Evolutionary conservation across 225 moss, liverwort and hornwort species (phyloP).

Genomic region (Pleurozium schreberi): DNA sequence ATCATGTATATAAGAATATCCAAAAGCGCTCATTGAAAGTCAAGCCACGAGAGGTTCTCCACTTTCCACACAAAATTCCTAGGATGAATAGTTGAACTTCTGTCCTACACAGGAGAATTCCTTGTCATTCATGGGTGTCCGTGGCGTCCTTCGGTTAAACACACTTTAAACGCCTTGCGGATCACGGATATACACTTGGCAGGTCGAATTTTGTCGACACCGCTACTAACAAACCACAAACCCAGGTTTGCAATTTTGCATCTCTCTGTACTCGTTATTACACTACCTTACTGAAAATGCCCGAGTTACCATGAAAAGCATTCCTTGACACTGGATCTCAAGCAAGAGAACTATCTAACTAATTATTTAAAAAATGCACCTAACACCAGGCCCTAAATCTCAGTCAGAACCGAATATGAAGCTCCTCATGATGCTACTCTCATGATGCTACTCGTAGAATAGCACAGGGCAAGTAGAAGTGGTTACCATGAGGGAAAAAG

Average conservation of each 20-base stretch:
- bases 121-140: too few relatives aligned
- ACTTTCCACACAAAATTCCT: too few relatives aligned
- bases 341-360: neutral
- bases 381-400: neutral
- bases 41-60: too few relatives aligned
- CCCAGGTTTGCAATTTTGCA: neutral
- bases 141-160: too few relatives aligned
- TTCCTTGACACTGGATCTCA: neutral
- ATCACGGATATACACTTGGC: neutral
- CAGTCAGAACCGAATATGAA: neutral
- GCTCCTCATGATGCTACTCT: neutral
- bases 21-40: too few relatives aligned
- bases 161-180: too few relatives aligned
- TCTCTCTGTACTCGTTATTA: neutral
- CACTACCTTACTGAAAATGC: neutral
- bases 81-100: too few relatives aligned
- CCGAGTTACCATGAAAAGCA: neutral
- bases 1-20: too few relatives aligned
- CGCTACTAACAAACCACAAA: neutral
- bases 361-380: neutral
- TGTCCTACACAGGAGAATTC: too few relatives aligned
- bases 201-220: neutral
- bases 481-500: neutral
- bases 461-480: too few relatives aligned
- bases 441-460: too few relatives aligned